These are phyloP conservation scores for Martiniozyma abietophila DNA, from an alignment of 805 yeast genomes.

Conservation along the genomic window DNA sequence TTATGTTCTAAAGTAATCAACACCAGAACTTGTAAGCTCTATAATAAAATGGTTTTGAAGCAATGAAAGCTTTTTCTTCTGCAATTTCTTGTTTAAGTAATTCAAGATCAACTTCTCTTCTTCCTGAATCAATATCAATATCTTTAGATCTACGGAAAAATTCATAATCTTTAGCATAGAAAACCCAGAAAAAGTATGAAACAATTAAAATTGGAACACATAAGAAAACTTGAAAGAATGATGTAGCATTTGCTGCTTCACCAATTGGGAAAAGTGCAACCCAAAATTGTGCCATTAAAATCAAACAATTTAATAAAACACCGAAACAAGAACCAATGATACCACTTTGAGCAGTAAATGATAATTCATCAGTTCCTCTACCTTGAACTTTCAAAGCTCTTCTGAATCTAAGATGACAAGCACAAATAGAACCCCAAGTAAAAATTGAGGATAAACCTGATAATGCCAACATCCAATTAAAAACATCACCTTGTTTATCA, in stretches of 20 bases:
- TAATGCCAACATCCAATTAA: slow-evolving; percentile 66
- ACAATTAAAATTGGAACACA: slow-evolving; percentile 52
- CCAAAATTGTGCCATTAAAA: slow-evolving; percentile 72
- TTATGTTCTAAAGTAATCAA: too few species aligned
- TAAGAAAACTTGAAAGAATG: slow-evolving; percentile 56
- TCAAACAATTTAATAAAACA: slow-evolving; percentile 41
- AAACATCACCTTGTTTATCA: slow-evolving; percentile 41
- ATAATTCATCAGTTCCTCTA: slow-evolving; percentile 52
- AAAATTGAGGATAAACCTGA: slow-evolving; percentile 66
- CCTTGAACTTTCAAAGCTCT: slow-evolving; percentile 55
- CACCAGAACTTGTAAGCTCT: slow-evolving; percentile 50
- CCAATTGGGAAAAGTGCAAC: slow-evolving; percentile 65
- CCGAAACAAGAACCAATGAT: slow-evolving; percentile 58
- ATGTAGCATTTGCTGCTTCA: slow-evolving; percentile 35
- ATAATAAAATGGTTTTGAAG: slow-evolving; percentile 34
- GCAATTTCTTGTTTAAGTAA: slow-evolving; percentile 42
- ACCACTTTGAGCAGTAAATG: slow-evolving; percentile 60
- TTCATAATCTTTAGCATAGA: slow-evolving; percentile 36
- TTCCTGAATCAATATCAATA: slow-evolving; percentile 53
- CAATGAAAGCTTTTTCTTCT: slow-evolving; percentile 42
- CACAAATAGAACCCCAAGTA: slow-evolving; percentile 68
- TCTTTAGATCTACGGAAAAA: slow-evolving; percentile 36
- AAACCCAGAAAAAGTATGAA: slow-evolving; percentile 28
- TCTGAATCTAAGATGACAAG: slow-evolving; percentile 62
- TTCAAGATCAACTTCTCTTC: slow-evolving; percentile 49